Evolutionary conservation across 352 stramenopile species (phyloP).

Genomic region (Labyrinthula sp.): DNA sequence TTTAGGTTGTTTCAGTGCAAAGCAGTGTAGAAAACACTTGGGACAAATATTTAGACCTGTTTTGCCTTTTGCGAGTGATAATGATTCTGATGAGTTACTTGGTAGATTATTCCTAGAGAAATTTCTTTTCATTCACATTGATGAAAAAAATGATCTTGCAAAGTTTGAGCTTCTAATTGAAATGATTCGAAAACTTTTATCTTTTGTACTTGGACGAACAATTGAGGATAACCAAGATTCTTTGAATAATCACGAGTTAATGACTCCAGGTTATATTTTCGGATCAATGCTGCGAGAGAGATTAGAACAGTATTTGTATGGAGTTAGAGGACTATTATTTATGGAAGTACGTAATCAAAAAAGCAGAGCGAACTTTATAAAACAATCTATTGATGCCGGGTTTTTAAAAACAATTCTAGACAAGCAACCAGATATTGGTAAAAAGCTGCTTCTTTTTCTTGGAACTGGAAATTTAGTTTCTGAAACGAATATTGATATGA

Average conservation of each 20-base stretch:
- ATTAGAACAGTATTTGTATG: slow-evolving; percentile 69
- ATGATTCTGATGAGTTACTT: slow-evolving; percentile 62
- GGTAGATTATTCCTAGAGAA: slow-evolving; percentile 47
- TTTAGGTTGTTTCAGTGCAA: slow-evolving; percentile 55
- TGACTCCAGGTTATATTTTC: slow-evolving; percentile 74
- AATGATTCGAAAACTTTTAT: slow-evolving; percentile 95
- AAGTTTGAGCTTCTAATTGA: slow-evolving; percentile 76
- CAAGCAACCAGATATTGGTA: slow-evolving; percentile 57
- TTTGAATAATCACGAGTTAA: slow-evolving; percentile 87
- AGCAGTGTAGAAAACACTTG: slow-evolving; percentile 72
- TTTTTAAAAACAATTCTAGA: slow-evolving; percentile 80
- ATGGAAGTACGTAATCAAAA: slow-evolving; percentile 32
- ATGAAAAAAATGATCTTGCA: slow-evolving; percentile 54
- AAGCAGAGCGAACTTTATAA: neutral
- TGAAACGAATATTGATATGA: slow-evolving; percentile 84
- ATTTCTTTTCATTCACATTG: slow-evolving; percentile 23
- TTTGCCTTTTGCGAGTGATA: slow-evolving; percentile 51
- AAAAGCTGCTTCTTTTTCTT: slow-evolving; percentile 92
- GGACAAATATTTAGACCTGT: slow-evolving; percentile 80
- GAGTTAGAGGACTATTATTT: slow-evolving; percentile 45
- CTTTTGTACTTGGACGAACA: slow-evolving; percentile 73
- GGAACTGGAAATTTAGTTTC: slow-evolving; percentile 94
- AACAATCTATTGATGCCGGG: slow-evolving; percentile 43
- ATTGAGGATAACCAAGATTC: slow-evolving; percentile 91
- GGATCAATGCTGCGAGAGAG: slow-evolving; percentile 94